Base-by-base conservation (phyloP, 768 basidiomycete species). In the Mycena amicta region DNA sequence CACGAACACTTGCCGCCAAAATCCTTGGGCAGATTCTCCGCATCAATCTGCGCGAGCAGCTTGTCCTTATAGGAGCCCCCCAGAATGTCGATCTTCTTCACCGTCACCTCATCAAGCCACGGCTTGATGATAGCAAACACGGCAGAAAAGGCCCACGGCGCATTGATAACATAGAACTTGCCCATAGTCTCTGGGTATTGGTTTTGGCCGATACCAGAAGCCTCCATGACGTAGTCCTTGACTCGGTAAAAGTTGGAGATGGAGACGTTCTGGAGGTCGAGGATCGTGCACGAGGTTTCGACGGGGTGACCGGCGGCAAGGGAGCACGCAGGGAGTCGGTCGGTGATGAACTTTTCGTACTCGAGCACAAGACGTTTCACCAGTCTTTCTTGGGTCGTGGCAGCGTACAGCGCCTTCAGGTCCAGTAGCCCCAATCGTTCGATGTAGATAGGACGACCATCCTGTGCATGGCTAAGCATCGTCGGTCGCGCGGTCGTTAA, bases 131-230 rank as follows among this genome's bases (percentile, higher is more conserved):
- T 71, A 20, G 77, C 70, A 95, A 95, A 99, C 22, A 96, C 90
- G 37, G 89, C 83, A 51, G 84, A 83, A 79, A 99, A 99, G 52
- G 86, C 82, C 87, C 90, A 98, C 0, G 96, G 96, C 0, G 93
- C 92, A 69, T 98, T 98, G 83, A 97, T 91, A 82, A 98, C 95
- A 81, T 92, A 99, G 80, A 99, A 98, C 71, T 92, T 93, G 78
- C 96, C 96, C 96, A 98, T 93, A 64, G 82, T 86, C 73, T 96
- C 93, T 1, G 94, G 92, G 73, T 95, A 98, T 64, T 90, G 81
- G 77, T 97, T 84, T 73, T 97, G 95, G 12, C 93, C 92, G 72
- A 99, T 88, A 26, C 71, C 69, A 0, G 89, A 77, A 0, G 94
- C 91, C 22, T 83, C 73, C 60, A 80, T 82, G 41, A 98, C 90